Evolutionary conservation across 805 yeast genomes (phyloP), one percentile per base, ranked within the genome.

Genomic region (Saccharomycopsis sp.): DNA sequence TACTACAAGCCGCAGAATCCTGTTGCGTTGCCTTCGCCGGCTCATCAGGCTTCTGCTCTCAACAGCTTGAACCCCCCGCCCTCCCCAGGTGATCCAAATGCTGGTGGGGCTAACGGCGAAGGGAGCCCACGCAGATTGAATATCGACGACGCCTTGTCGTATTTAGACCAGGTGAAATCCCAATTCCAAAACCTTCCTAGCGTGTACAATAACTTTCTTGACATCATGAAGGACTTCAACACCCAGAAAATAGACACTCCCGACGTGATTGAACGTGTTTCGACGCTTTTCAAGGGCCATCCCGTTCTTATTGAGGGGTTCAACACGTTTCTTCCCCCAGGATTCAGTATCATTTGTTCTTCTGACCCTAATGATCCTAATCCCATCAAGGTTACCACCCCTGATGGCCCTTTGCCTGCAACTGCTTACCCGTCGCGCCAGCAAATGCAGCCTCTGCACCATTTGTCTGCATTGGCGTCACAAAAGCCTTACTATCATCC

Each of bases 221-320:
- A 94, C 70, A 94, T 94, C 64, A 94, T 94, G 99, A 94, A 94
- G 75, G 99, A 94, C 70, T 94, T 94, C 77, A 94, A 94, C 76
- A 86, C 96, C 56, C 97, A 93, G 74, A 83, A 83, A 61, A 92
- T 94, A 66, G 98, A 94, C 71, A 94, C 99, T 0, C 99, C 98
- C 0, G 99, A 98, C 38, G 99, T 94, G 34, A 94, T 94, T 69
- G 97, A 93, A 70, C 79, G 99, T 57, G 99, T 94, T 0, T 89
- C 97, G 0, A 81, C 87, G 1, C 75, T 94, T 58, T 94, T 94
- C 70, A 82, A 91, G 63, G 99, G 98, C 12, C 97, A 91, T 71
- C 97, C 97, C 1, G 83, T 86, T 63, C 78, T 94, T 67, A 92
- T 94, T 62, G 98, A 94, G 73, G 99, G 99, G 0, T 94, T 94